Evolutionary conservation across 129 eudicot species (phyloP).

Genomic region (Apium graveolens): DNA sequence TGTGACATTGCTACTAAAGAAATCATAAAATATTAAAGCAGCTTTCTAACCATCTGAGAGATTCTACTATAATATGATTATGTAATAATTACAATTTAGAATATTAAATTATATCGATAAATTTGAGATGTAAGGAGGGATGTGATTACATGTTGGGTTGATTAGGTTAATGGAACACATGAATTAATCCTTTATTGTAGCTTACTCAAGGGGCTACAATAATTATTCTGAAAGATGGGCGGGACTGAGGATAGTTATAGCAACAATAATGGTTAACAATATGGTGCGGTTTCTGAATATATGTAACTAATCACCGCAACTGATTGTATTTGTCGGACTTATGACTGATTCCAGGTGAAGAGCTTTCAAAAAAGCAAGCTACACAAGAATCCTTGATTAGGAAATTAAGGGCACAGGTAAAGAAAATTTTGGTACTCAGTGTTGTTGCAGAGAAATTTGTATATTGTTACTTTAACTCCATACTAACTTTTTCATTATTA

Average conservation of each 20-base stretch:
- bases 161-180: not conserved
- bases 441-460: not conserved
- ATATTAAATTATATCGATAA: not conserved
- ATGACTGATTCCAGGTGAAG: conserved; percentile 51
- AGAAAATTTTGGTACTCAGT: not conserved
- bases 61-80: not conserved
- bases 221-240: too few relatives aligned
- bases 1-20: not conserved
- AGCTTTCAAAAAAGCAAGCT: conserved; percentile 98
- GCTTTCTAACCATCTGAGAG: not conserved
- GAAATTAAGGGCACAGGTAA: conserved; percentile 86
- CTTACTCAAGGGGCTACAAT: not conserved
- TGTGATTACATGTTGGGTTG: not conserved
- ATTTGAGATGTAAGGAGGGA: not conserved
- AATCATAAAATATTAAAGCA: not conserved
- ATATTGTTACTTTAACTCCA: conserved; percentile 5
- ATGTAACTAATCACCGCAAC: not conserved
- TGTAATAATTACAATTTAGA: not conserved
- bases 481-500: conserved; percentile 8
- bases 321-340: not conserved
- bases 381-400: conserved; percentile 85
- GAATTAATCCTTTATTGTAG: not conserved
- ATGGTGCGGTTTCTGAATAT: not conserved
- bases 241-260: too few relatives aligned
- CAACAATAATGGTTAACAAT: not conserved